Evolutionary conservation across 345 rosid genomes (phyloP), one percentile per base, ranked within the genome.

Genomic region (Salix viminalis): DNA sequence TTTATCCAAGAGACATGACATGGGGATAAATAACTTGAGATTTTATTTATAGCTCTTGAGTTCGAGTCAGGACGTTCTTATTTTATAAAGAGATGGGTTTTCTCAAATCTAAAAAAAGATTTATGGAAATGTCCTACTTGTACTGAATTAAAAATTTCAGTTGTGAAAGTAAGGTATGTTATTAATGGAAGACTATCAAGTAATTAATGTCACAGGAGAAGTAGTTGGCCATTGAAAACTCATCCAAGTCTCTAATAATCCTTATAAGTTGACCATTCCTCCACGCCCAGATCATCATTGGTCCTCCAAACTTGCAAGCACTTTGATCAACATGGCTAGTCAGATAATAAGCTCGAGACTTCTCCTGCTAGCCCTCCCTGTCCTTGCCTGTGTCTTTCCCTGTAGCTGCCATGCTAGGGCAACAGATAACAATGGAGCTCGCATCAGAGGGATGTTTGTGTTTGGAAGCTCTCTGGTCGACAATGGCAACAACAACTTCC

Each of bases 401-500:
- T 69, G 66, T n/a, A 61, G 36, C 12, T 50, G 41, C 26, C n/a
- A 62, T 6, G 42, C 62, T 14, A 16, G 34, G 10, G 60, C 1
- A 46, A n/a, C 2, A 3, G 42, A 80, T 7, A 11, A 30, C 0
- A 14, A 41, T n/a, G 41, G 24, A 24, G 23, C 60, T 0, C 10
- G 13, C 21, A 74, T 81, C 36, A 71, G 67, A 60, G 93, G 93
- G 58, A 84, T 90, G 91, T 90, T 90, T 71, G 90, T 88, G 64
- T 90, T 90, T 74, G 94, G 94, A 28, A 87, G 91, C 88, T 88
- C 91, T 42, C 72, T 90, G 62, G 86, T 90, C 37, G 94, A 90
- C 79, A 88, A 86, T 72, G 94, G 91, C 34, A 90, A 90, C 90
- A 90, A 90, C 84, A 88, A 90, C 80, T 83, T 77, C 80, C 89